Conservation (phyloP, 192 early-diverging fungal species). For the Geranomyces variabilis region DNA sequence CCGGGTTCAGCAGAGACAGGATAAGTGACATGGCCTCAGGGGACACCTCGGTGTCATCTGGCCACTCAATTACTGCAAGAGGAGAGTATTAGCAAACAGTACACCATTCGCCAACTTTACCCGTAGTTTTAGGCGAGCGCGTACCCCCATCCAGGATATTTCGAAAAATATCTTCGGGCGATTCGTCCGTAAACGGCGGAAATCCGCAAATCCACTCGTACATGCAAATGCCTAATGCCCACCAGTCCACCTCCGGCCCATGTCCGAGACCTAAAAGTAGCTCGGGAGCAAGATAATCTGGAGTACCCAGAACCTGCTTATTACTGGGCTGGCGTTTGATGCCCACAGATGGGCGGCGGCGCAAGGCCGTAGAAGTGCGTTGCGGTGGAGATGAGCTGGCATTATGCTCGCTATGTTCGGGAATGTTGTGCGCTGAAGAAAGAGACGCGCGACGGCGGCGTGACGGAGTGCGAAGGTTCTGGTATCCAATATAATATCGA, state of each 20-base stretch:
- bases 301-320: conserved; percentile 71
- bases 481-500: too few species aligned
- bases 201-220: conserved; percentile 90
- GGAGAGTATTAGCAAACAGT: neutral
- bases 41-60: conserved; percentile 58
- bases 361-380: neutral
- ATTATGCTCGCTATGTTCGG: too few species aligned
- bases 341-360: neutral
- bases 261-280: conserved; percentile 85
- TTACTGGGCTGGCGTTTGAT: conserved; percentile 22
- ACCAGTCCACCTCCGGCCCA: conserved; percentile 90
- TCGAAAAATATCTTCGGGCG: conserved; percentile 82
- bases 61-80: conserved; percentile 66
- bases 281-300: conserved; percentile 95
- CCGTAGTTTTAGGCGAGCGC: neutral
- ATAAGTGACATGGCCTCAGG: conserved; percentile 73
- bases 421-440: too few species aligned
- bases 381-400: neutral
- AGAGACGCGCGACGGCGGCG: neutral
- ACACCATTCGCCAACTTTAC: neutral
- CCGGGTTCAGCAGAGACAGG: conserved; percentile 71
- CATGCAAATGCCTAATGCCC: conserved; percentile 89
- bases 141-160: conserved; percentile 75
- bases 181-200: conserved; percentile 88
- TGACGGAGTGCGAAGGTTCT: conserved; percentile 16